Evolutionary conservation across 495 filamentous ascomycete species (phyloP).

Genomic region (Daldinia caldariorum): DNA sequence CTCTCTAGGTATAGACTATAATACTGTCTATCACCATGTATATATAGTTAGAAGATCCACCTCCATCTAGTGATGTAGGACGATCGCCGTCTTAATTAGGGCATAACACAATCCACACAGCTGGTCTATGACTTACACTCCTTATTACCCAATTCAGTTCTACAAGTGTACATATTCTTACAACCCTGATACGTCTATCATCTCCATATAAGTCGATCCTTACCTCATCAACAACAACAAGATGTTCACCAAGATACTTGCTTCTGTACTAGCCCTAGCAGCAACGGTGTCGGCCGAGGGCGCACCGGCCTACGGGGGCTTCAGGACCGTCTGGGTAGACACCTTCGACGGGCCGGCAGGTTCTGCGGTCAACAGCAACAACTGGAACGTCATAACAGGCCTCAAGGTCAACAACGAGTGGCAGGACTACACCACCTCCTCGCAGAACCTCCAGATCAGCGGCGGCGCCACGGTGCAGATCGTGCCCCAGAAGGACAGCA

Average conservation of each 20-base stretch:
- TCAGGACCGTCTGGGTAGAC: slow-evolving; percentile 52
- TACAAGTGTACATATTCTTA: slow-evolving; percentile 44
- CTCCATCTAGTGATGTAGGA: slow-evolving; percentile 19
- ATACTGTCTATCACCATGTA: not conserved
- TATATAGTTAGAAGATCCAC: slow-evolving; percentile 32
- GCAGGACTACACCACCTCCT: slow-evolving; percentile 53
- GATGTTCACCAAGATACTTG: slow-evolving; percentile 59
- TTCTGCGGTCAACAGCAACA: slow-evolving; percentile 45
- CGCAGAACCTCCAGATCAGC: slow-evolving; percentile 54
- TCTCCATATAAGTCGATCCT: slow-evolving; percentile 41
- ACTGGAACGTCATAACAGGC: slow-evolving; percentile 56
- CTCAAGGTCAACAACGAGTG: slow-evolving; percentile 57
- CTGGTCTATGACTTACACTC: slow-evolving; percentile 43
- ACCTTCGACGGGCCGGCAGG: slow-evolving; percentile 49
- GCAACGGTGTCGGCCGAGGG: slow-evolving; percentile 46
- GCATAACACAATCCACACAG: slow-evolving; percentile 35
- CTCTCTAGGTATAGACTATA: not conserved
- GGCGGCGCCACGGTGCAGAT: slow-evolving; percentile 58
- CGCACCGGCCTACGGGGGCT: slow-evolving; percentile 49
- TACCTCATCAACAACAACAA: slow-evolving; percentile 65
- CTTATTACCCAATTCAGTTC: slow-evolving; percentile 35
- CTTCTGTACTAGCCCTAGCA: slow-evolving; percentile 29
- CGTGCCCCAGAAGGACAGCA: slow-evolving; percentile 52
- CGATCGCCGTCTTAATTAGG: slow-evolving; percentile 34
- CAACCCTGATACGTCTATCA: slow-evolving; percentile 7